Conservation (phyloP, 805 yeast species). For the Pichia exigua region DNA sequence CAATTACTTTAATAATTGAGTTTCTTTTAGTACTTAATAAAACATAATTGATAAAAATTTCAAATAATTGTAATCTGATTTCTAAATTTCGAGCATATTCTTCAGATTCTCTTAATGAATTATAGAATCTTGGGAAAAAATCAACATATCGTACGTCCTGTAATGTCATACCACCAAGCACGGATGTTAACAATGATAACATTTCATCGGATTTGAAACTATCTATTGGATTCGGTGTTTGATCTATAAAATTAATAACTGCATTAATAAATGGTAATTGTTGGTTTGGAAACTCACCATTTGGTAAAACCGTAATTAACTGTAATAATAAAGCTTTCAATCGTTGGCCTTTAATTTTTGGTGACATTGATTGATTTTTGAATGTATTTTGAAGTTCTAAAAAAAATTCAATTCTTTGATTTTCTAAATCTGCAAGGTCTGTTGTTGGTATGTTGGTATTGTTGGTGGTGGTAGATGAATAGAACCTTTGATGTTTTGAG, state of each 20-base stretch:
- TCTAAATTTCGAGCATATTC: constrained; percentile 15
- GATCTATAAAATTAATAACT: constrained; percentile 25
- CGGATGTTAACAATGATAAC: constrained; percentile 17
- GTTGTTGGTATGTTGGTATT: neutral
- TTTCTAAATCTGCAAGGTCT: constrained; percentile 14
- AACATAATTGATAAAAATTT: constrained; percentile 27
- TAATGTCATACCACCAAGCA: constrained; percentile 22
- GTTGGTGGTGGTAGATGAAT: neutral
- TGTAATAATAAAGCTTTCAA: constrained; percentile 17
- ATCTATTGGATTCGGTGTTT: constrained; percentile 19
- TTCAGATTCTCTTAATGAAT: constrained; percentile 20
- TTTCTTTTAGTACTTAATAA: constrained; percentile 24
- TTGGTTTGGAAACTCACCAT: constrained; percentile 17
- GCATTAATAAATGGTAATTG: constrained; percentile 25
- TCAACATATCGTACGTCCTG: constrained; percentile 23
- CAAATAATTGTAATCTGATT: constrained; percentile 25
- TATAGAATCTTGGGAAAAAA: constrained; percentile 30
- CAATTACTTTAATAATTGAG: constrained; percentile 19
- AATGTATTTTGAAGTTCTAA: constrained; percentile 21
- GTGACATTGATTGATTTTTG: constrained; percentile 19
- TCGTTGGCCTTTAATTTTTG: constrained; percentile 21
- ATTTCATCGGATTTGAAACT: constrained; percentile 18
- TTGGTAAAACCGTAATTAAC: constrained; percentile 15
- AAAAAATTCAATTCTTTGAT: constrained; percentile 8
- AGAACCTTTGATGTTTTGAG: neutral